Base-by-base conservation (phyloP, 2,329 filamentous ascomycete species). In the Aureobasidium sp. region DNA sequence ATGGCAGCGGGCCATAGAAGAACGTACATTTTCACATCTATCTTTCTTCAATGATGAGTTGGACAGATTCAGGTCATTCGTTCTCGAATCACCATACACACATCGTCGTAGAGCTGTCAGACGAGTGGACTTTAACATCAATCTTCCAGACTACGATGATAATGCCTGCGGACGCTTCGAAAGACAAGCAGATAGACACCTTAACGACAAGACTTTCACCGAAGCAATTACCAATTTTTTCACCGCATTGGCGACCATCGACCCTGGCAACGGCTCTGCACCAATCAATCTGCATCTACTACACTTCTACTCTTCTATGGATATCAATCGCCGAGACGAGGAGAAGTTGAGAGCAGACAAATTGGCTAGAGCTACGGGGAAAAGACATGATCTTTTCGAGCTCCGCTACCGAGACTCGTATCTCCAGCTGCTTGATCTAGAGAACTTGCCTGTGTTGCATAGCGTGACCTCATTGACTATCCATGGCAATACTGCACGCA, bases 391-490 rank as follows among this genome's bases (percentile, higher is more conserved):
- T 58, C 41, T 58, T 8, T 47, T 58, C 22, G 55, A 58, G 20
- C 55, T 58, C 14, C 55, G 55, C 55, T 58, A 47, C 22, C 29
- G 41, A 36, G 55, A 58, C 20, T 58, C 55, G 20, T 58, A 47
- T 25, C 41, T 58, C 15, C 41, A 58, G 11, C 12, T 58, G 20
- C 41, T 47, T 14, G n/a, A 47, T 22, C 22, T 29, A 0, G n/a
- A 37, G 20, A 47, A 9, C 12, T 15, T 58, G 12, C 55, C 55
- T 25, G 1, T 58, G 12, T 27, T 58, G 20, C 12, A 47, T n/a
- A 58, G 47, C 12, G 25, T 58, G 12, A 37, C 31, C 3, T 58
- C 41, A 12, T 47, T 58, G 41, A 58, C 55, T 2, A 37, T 58
- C 5, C 8, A 22, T n/a, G 55, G 55, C n/a, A 11, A 58, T 8